Conservation (phyloP, 2,329 filamentous ascomycete species). For the Aureobasidium pullulans region DNA sequence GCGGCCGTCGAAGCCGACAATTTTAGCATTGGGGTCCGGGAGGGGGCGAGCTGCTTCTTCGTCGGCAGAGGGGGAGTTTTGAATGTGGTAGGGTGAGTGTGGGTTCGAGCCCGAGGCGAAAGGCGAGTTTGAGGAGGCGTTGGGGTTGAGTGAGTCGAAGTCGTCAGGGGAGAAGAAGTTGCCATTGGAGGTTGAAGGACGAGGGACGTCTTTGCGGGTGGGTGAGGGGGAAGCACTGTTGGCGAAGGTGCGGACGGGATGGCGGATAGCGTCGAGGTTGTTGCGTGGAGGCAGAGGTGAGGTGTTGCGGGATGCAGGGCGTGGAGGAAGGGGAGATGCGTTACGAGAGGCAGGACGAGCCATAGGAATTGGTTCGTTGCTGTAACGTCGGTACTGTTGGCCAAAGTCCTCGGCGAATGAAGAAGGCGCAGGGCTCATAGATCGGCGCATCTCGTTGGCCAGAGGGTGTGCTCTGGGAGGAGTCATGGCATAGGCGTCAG, state of each 20-base stretch:
- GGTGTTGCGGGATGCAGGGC: slow-evolving; percentile 22
- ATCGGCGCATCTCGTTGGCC: slow-evolving; percentile 27
- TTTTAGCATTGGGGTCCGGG: slow-evolving; percentile 48
- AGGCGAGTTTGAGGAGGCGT: slow-evolving; percentile 17
- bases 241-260: slow-evolving; percentile 15
- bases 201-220: slow-evolving; percentile 59
- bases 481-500: slow-evolving; percentile 25
- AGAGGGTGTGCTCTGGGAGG: slow-evolving; percentile 29
- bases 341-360: slow-evolving; percentile 24
- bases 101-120: slow-evolving; percentile 16
- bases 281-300: slow-evolving; percentile 23
- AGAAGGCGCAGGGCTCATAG: slow-evolving; percentile 24
- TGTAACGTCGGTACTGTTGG: slow-evolving; percentile 1
- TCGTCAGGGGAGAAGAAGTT: slow-evolving; percentile 69
- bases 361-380: slow-evolving; percentile 19
- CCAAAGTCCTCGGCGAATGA: slow-evolving; percentile 4
- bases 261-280: slow-evolving; percentile 28
- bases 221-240: slow-evolving; percentile 30
- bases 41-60: slow-evolving; percentile 22
- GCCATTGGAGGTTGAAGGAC: slow-evolving; percentile 46
- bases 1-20: slow-evolving; percentile 66
- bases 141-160: slow-evolving; percentile 65
- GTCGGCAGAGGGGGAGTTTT: not conserved
- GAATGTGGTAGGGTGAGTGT: slow-evolving; percentile 20
- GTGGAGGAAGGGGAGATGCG: slow-evolving; percentile 17